Conservation (phyloP, 345 rosid species). For the Microcos paniculata region DNA sequence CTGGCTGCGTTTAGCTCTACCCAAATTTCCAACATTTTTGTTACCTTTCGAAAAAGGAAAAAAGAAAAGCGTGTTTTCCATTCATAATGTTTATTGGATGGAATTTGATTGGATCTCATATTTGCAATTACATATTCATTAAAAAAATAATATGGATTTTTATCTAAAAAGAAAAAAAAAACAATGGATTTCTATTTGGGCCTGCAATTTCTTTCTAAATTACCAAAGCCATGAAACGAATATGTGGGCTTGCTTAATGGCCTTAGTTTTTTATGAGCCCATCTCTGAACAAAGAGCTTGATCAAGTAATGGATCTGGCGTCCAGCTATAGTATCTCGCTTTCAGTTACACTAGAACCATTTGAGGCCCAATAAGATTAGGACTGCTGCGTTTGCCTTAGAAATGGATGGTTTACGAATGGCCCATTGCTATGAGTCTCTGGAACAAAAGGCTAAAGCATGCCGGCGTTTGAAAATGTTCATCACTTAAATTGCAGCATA, state of each 20-base stretch:
- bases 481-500: not conserved
- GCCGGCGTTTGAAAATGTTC: not conserved
- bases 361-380: not conserved
- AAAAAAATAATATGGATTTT: no score
- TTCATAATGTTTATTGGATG: no score
- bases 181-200: not conserved
- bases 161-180: no score
- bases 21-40: not conserved
- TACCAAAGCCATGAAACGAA: not conserved
- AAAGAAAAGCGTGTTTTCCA: no score
- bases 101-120: no score
- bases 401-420: not conserved
- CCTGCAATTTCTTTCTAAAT: not conserved
- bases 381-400: not conserved
- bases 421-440: not conserved
- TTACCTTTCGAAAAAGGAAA: not conserved
- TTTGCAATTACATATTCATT: no score
- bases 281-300: not conserved
- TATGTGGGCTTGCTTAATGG: not conserved
- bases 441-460: no score
- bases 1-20: not conserved
- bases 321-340: not conserved
- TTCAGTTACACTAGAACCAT: not conserved
- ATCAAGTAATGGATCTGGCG: not conserved
- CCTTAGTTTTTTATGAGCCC: not conserved